These are phyloP conservation scores for Saccharomycopsis hybrid DNA, from an alignment of 1,139 yeast species.

Conservation along the genomic window DNA sequence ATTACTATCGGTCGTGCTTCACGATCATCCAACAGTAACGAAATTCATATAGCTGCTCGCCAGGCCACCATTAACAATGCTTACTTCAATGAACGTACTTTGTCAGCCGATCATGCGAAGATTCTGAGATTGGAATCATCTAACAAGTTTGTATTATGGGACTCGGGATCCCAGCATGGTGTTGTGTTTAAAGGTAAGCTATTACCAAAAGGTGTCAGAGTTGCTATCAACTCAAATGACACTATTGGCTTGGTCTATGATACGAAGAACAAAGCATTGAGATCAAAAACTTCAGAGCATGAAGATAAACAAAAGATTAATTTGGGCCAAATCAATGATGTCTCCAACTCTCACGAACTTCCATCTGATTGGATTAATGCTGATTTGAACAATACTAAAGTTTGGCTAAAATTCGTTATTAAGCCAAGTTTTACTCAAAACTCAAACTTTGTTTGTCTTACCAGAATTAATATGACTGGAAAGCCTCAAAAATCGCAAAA, in stretches of 20 bases:
- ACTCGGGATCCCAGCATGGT: slow-evolving; percentile 21
- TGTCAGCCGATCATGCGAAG: slow-evolving; percentile 18
- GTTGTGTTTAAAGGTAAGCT: slow-evolving; percentile 17
- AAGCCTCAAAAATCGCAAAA: background rate
- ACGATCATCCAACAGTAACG: background rate
- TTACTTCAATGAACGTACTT: slow-evolving; percentile 14
- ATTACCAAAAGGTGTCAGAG: slow-evolving; percentile 18
- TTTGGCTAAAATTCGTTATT: slow-evolving; percentile 9
- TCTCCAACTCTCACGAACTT: background rate
- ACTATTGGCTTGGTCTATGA: slow-evolving; percentile 18
- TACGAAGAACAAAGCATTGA: background rate
- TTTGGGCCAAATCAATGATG: background rate
- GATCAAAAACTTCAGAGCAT: background rate
- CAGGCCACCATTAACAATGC: slow-evolving; percentile 13
- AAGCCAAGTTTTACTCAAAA: slow-evolving; percentile 4
- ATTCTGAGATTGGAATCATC: slow-evolving; percentile 3
- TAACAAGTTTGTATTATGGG: slow-evolving; percentile 16
- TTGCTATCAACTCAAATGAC: slow-evolving; percentile 11
- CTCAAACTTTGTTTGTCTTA: slow-evolving; percentile 9
- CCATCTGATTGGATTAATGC: slow-evolving; percentile 13
- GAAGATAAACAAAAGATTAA: background rate
- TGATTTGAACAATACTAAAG: slow-evolving; percentile 5
- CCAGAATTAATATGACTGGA: slow-evolving; percentile 2
- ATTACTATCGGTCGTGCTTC: slow-evolving; percentile 18
- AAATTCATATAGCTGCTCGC: too few species aligned